Percentiles rank a stretch among this genome's conserved stretches.
phyloP scores from a whole-genome alignment of 2,329 filamentous ascomycete species.

The Fusarium incarnatum region DNA sequence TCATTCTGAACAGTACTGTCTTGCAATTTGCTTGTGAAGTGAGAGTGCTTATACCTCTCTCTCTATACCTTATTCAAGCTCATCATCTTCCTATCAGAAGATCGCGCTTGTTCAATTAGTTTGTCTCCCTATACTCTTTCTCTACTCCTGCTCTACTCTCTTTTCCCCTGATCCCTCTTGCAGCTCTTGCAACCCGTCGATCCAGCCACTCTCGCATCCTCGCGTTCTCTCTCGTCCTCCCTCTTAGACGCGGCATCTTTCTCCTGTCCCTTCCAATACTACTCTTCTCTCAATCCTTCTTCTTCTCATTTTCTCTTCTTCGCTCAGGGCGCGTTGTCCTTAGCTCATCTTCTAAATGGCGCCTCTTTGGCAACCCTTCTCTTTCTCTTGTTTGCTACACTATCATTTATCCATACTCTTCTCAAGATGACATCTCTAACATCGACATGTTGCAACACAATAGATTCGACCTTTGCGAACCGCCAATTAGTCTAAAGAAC shows the following conservation, averaged over 20 bases:
- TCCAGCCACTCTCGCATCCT: conserved; percentile 43
- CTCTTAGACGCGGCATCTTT: conserved; percentile 30
- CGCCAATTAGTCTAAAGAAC: conserved; percentile 41
- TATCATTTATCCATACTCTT: conserved; percentile 41
- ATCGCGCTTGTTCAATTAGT: conserved; percentile 51
- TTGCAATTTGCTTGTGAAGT: conserved; percentile 29
- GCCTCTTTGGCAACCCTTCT: conserved; percentile 47
- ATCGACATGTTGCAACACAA: conserved; percentile 63
- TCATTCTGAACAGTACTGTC: conserved; percentile 17
- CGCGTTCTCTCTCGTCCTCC: conserved; percentile 41
- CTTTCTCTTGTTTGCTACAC: conserved; percentile 41
- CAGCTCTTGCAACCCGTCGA: conserved; percentile 38
- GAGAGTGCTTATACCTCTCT: conserved; percentile 40
- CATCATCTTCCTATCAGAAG: conserved; percentile 37
- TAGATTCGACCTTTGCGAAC: conserved; percentile 54
- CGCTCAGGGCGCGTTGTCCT: conserved; percentile 26
- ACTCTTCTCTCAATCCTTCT: conserved; percentile 22
- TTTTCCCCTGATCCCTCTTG: conserved; percentile 34
- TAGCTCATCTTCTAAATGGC: conserved; percentile 37
- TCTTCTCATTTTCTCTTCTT: conserved; percentile 28
- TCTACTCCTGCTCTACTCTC: conserved; percentile 39
- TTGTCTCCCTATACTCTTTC: conserved; percentile 49
- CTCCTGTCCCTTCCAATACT: conserved; percentile 16
- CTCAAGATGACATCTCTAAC: conserved; percentile 67
- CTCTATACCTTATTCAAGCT: conserved; percentile 32